phyloP scores from a whole-genome alignment of 1,139 yeast species.

The Lizanozyma gosingica region DNA sequence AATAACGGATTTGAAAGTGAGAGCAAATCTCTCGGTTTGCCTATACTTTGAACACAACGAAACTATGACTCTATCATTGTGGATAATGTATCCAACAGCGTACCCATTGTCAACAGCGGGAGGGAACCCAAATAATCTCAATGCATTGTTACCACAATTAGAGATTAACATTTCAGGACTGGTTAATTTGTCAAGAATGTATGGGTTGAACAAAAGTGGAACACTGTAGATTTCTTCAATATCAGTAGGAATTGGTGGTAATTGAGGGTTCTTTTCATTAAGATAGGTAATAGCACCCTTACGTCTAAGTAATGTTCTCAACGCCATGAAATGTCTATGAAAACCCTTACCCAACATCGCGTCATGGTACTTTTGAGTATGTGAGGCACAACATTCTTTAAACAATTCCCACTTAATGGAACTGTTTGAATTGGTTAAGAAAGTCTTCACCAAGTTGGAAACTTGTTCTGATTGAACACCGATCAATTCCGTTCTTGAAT shows the following conservation, averaged over 20 bases:
- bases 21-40: conserved; percentile 60
- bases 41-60: conserved; percentile 69
- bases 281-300: conserved; percentile 27
- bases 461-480: conserved; percentile 52
- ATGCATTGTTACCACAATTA: conserved; percentile 75
- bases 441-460: conserved; percentile 48
- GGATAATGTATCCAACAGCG: conserved; percentile 69
- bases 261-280: conserved; percentile 31
- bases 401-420: conserved; percentile 43
- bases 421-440: conserved; percentile 44
- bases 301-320: conserved; percentile 36
- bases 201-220: neutral
- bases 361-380: conserved; percentile 36
- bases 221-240: neutral
- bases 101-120: conserved; percentile 71
- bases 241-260: conserved; percentile 12
- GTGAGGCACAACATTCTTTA: conserved; percentile 43
- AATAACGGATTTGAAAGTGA: conserved; percentile 53
- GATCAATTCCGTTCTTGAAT: conserved; percentile 61
- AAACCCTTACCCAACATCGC: conserved; percentile 61
- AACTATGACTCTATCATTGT: conserved; percentile 47
- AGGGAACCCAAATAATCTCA: conserved; percentile 64
- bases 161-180: conserved; percentile 35
- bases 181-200: conserved; percentile 21
- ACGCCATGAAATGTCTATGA: conserved; percentile 61